phyloP scores from a whole-genome alignment of 164 flowering plant genomes.

The Vitis riparia region DNA sequence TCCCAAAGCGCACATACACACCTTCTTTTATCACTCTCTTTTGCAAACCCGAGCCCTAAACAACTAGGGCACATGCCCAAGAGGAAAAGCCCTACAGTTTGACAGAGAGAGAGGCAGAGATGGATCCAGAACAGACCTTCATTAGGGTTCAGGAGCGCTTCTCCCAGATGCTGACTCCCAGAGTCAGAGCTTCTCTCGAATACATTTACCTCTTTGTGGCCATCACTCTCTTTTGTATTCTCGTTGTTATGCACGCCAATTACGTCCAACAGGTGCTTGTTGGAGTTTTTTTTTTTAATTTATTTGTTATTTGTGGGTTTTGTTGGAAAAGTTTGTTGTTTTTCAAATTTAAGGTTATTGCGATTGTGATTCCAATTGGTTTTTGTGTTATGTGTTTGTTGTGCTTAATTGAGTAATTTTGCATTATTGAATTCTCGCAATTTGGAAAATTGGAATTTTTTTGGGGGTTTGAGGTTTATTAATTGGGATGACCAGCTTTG shows the following conservation, averaged over 20 bases:
- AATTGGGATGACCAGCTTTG: too few relatives aligned
- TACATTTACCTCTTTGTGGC: conserved; percentile 67
- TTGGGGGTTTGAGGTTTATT: too few relatives aligned
- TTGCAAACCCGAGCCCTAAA: too few relatives aligned
- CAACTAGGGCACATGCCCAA: not conserved
- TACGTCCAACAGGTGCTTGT: conserved; percentile 77
- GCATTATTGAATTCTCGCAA: too few relatives aligned
- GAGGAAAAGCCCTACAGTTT: not conserved
- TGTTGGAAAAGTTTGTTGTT: too few relatives aligned
- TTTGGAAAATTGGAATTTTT: too few relatives aligned
- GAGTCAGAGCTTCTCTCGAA: conserved; percentile 69
- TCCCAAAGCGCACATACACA: too few relatives aligned
- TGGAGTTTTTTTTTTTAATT: not conserved
- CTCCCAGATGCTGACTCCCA: conserved; percentile 74
- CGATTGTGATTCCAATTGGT: too few relatives aligned
- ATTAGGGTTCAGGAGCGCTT: conserved; percentile 88
- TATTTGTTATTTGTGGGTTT: not conserved
- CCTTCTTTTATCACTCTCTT: too few relatives aligned
- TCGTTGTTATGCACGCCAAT: conserved; percentile 96
- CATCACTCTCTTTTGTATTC: conserved; percentile 63
- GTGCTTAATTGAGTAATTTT: too few relatives aligned
- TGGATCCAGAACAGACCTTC: conserved; percentile 98
- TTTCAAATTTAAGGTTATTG: too few relatives aligned
- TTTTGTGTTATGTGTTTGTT: too few relatives aligned
- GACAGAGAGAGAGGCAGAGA: conserved; percentile 14